These are phyloP conservation scores for Neurospora sp. DNA, from an alignment of 2,329 filamentous ascomycete species.

Conservation along the genomic window DNA sequence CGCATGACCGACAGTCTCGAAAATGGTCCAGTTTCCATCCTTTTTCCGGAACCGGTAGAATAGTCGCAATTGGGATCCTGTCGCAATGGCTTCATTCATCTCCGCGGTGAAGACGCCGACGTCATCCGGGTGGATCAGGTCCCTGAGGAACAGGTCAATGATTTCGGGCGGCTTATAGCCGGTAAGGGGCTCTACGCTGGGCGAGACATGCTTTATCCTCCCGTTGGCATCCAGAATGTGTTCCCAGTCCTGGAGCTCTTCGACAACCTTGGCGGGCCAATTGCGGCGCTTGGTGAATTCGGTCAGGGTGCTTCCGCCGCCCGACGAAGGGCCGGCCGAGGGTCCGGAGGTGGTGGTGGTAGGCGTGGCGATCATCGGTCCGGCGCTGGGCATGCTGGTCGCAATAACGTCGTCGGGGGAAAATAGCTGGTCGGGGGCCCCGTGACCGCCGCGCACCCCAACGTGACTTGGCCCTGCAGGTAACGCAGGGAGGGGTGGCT, in stretches of 20 bases:
- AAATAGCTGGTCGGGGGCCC: conserved; percentile 9
- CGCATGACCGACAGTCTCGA: conserved; percentile 87
- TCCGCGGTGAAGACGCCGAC: conserved; percentile 73
- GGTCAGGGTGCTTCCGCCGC: conserved; percentile 35
- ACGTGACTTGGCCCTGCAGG: not conserved
- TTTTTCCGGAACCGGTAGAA: conserved; percentile 76
- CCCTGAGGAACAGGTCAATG: conserved; percentile 63
- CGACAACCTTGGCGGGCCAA: conserved; percentile 82
- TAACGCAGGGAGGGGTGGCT: conserved; percentile 2
- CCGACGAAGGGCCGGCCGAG: conserved; percentile 24
- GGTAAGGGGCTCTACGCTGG: conserved; percentile 62
- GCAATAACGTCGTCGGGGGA: conserved; percentile 10
- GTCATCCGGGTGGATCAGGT: conserved; percentile 81
- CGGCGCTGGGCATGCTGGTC: conserved; percentile 7
- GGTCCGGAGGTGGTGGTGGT: conserved; percentile 34
- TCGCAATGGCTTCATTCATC: conserved; percentile 80
- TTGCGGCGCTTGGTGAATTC: conserved; percentile 54
- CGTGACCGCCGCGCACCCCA: not conserved
- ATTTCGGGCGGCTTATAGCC: conserved; percentile 66
- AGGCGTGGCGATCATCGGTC: conserved; percentile 20
- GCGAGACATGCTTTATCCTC: conserved; percentile 76
- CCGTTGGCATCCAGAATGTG: conserved; percentile 81
- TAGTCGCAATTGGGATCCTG: conserved; percentile 67
- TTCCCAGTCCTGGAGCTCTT: conserved; percentile 81
- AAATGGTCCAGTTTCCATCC: conserved; percentile 65